Evolutionary conservation across 2,329 filamentous ascomycete genomes (phyloP).

Genomic region (Alternaria angustiovoidea): DNA sequence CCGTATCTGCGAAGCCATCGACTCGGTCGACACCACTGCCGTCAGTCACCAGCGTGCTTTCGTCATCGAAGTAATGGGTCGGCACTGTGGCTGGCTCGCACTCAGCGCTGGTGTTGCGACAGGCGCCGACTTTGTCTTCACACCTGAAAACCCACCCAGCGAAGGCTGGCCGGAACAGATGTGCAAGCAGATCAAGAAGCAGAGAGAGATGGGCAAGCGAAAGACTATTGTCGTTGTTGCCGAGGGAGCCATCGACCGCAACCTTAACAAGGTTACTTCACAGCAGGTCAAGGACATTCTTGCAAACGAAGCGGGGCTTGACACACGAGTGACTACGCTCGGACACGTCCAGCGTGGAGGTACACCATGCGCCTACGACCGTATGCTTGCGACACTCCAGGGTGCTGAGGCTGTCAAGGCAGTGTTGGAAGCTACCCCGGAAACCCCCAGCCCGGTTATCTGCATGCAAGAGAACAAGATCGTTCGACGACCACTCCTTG

Average conservation of each 20-base stretch:
- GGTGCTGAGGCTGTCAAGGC: constrained; percentile 54
- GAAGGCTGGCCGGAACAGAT: constrained; percentile 76
- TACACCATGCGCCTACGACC: constrained; percentile 89
- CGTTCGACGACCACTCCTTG: constrained; percentile 84
- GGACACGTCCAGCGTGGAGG: constrained; percentile 98
- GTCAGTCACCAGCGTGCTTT: constrained; percentile 95
- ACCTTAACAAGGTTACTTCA: constrained; percentile 84
- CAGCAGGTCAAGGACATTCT: constrained; percentile 86
- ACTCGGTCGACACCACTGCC: constrained; percentile 95
- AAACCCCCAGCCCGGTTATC: constrained; percentile 92
- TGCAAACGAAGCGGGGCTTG: constrained; percentile 79
- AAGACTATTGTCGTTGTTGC: constrained; percentile 99
- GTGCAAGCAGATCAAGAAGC: constrained; percentile 61
- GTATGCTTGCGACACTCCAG: constrained; percentile 90
- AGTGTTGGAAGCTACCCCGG: constrained; percentile 66
- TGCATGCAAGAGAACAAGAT: constrained; percentile 99
- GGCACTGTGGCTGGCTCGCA: constrained; percentile 97
- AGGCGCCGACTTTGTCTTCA: constrained; percentile 95
- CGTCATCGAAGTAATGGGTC: constrained; percentile 94
- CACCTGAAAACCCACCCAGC: constrained; percentile 89
- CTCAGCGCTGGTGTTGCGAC: constrained; percentile 95
- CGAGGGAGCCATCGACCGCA: constrained; percentile 77
- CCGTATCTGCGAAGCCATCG: constrained; percentile 93
- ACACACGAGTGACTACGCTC: constrained; percentile 92
- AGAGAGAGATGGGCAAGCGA: constrained; percentile 87